A percentile compares a stretch with the other conserved stretches of the same genome.
These are phyloP conservation scores for Hirsutella rhossiliensis DNA, from an alignment of 2,329 filamentous ascomycete species.

Conservation along the genomic window DNA sequence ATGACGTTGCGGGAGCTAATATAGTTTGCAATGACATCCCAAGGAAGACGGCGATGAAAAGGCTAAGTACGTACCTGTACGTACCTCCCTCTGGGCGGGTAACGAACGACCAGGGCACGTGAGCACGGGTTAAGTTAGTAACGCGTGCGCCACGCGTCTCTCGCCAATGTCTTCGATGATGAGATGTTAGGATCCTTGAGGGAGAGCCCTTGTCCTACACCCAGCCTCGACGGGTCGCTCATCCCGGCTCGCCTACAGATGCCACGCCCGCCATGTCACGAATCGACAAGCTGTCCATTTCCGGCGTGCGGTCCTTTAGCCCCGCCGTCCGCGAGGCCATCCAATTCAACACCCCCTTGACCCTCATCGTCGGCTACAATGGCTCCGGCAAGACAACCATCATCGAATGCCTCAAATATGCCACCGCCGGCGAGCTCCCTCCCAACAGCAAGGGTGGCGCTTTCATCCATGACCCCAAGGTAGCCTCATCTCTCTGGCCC, in stretches of 20 bases:
- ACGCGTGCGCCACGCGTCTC: too few species aligned
- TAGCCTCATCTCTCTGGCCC: constrained; percentile 16
- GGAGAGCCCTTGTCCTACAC: too few species aligned
- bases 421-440: constrained; percentile 84
- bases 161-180: too few species aligned
- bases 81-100: too few species aligned
- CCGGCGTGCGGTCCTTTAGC: constrained; percentile 77
- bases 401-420: constrained; percentile 97
- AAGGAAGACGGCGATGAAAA: too few species aligned
- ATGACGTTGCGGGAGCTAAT: too few species aligned
- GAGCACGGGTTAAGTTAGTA: too few species aligned
- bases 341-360: constrained; percentile 80
- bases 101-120: too few species aligned
- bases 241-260: not conserved
- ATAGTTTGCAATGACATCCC: too few species aligned
- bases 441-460: constrained; percentile 84
- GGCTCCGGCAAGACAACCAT: constrained; percentile 98
- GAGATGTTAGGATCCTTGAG: too few species aligned
- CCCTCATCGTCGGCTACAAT: constrained; percentile 93
- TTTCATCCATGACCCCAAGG: constrained; percentile 95
- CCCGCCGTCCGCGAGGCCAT: constrained; percentile 65
- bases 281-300: constrained; percentile 81
- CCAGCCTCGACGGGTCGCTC: not conserved
- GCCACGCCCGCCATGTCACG: constrained; percentile 45
- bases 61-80: too few species aligned